Evolutionary conservation across 805 yeast genomes (phyloP).

Genomic region (Yarrowia sp.): DNA sequence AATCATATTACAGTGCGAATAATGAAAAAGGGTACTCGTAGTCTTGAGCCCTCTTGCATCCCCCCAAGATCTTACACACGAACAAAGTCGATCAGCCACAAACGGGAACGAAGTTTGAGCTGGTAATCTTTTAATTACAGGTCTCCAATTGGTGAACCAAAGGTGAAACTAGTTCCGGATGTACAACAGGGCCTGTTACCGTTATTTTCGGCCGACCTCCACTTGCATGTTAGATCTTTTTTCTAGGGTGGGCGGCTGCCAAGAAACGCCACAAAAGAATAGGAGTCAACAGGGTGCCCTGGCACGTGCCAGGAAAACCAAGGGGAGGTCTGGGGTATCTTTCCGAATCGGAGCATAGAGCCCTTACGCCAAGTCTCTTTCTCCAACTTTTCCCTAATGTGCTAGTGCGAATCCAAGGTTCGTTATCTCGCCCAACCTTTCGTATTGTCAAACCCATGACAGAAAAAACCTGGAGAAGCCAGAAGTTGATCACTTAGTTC

Average conservation of each 20-base stretch:
- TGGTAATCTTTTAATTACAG: neutral
- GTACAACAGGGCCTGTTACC: neutral
- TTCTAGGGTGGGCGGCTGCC: slow-evolving; percentile 6
- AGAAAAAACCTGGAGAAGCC: neutral
- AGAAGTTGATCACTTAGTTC: neutral
- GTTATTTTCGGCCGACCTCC: neutral
- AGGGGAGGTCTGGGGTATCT: neutral
- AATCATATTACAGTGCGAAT: too few relatives aligned
- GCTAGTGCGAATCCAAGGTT: neutral
- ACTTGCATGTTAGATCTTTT: neutral
- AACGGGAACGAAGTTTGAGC: neutral
- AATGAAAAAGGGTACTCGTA: too few relatives aligned
- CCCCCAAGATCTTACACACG: too few relatives aligned
- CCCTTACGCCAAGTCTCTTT: neutral
- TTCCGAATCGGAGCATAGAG: neutral
- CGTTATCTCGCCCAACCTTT: neutral
- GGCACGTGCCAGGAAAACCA: neutral
- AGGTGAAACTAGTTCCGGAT: neutral
- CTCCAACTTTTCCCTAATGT: neutral
- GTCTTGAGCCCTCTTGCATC: too few relatives aligned
- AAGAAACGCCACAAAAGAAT: slow-evolving; percentile 5
- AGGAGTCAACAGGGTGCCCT: neutral
- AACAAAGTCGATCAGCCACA: neutral
- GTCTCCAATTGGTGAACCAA: neutral
- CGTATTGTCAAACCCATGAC: too few relatives aligned